These are phyloP conservation scores for Candida nitratophila DNA, from an alignment of 805 yeast genomes.

Conservation along the genomic window DNA sequence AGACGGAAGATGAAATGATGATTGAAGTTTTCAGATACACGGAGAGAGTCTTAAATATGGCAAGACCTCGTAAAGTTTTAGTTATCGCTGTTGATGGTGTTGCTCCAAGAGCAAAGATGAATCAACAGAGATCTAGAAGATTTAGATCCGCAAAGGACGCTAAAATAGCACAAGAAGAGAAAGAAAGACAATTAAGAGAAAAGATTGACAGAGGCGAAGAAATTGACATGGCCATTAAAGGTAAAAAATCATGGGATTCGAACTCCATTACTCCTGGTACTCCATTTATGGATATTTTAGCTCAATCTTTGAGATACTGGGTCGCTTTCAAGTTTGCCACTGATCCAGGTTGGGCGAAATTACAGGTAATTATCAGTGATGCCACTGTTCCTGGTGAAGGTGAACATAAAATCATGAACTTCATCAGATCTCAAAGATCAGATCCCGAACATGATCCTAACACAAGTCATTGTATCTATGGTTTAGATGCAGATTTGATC, in stretches of 20 bases:
- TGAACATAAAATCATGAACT: constrained; percentile 96
- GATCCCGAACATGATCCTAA: constrained; percentile 87
- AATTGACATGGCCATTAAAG: constrained; percentile 69
- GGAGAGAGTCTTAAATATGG: constrained; percentile 85
- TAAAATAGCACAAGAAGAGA: constrained; percentile 64
- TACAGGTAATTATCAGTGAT: constrained; percentile 88
- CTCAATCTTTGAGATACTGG: constrained; percentile 82
- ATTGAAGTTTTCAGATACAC: constrained; percentile 89
- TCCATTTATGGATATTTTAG: constrained; percentile 90
- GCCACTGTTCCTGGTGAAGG: constrained; percentile 99
- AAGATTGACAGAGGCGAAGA: constrained; percentile 60
- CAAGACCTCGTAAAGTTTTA: constrained; percentile 86
- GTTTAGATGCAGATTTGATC: constrained; percentile 95
- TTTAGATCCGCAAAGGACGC: constrained; percentile 85
- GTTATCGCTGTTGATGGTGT: constrained; percentile 99
- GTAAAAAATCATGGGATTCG: constrained; percentile 84
- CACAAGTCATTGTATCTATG: constrained; percentile 93
- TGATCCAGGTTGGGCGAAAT: constrained; percentile 90
- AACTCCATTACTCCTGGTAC: constrained; percentile 99
- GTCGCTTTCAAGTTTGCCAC: constrained; percentile 78
- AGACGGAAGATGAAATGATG: constrained; percentile 95
- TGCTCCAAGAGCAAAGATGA: constrained; percentile 98
- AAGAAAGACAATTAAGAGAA: constrained; percentile 51
- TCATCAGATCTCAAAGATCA: constrained; percentile 81
- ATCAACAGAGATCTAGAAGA: constrained; percentile 94